These are phyloP conservation scores for Candida sp. DNA, from an alignment of 1,139 yeast species.

Conservation along the genomic window DNA sequence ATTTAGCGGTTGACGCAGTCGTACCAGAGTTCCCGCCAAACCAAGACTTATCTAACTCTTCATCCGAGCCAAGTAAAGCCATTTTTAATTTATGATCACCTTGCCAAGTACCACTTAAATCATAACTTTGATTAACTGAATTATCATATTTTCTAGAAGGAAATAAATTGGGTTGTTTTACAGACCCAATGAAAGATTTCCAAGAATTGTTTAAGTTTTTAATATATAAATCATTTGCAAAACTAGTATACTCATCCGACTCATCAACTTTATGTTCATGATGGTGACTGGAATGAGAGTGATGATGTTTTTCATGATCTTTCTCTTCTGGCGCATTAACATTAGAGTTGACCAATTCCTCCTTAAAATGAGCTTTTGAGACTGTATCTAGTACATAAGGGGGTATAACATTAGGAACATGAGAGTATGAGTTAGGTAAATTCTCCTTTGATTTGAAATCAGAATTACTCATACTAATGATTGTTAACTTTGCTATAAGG, in stretches of 20 bases:
- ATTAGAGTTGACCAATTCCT: conserved; percentile 31
- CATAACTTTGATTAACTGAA: conserved; percentile 14
- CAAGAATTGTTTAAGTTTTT: conserved; percentile 36
- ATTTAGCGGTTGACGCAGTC: not conserved
- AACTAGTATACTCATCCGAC: conserved; percentile 32
- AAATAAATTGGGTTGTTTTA: conserved; percentile 35
- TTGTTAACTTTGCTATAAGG: no score
- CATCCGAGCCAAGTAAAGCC: conserved; percentile 44
- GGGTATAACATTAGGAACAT: conserved; percentile 44
- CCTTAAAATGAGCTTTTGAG: conserved; percentile 41
- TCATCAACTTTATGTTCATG: conserved; percentile 10
- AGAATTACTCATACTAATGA: not conserved
- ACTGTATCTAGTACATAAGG: conserved; percentile 58
- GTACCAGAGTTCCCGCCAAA: not conserved
- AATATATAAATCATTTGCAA: conserved; percentile 38
- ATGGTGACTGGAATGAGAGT: not conserved
- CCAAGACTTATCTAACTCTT: conserved; percentile 2
- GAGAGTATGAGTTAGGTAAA: conserved; percentile 20
- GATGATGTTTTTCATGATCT: not conserved
- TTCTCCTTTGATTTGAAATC: not conserved
- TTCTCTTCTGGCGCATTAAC: conserved; percentile 16
- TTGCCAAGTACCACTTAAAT: conserved; percentile 54
- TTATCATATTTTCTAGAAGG: conserved; percentile 23
- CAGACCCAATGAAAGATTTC: conserved; percentile 33
- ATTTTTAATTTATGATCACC: conserved; percentile 62